Conservation (phyloP, 306 rosid species). For the Lithocarpus polystachyus region DNA sequence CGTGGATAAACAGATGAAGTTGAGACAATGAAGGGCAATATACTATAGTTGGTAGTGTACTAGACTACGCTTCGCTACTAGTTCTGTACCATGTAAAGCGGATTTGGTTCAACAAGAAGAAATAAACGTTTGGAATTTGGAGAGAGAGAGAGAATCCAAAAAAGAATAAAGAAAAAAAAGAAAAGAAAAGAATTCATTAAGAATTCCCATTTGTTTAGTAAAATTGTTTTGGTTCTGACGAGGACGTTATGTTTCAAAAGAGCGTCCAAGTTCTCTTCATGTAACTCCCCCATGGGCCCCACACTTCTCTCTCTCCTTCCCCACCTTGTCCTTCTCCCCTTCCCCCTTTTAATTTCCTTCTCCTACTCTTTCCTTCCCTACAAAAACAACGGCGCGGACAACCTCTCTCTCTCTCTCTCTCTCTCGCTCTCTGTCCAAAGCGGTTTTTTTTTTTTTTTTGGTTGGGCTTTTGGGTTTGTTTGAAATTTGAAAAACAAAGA, state of each 20-base stretch:
- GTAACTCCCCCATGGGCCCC: constrained; percentile 61
- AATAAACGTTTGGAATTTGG: too few relatives aligned
- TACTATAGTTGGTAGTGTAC: too few relatives aligned
- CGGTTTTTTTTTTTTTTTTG: not conserved
- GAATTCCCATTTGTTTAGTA: too few relatives aligned
- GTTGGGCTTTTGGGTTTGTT: constrained; percentile 3
- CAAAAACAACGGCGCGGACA: constrained; percentile 68
- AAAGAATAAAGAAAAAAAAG: not conserved
- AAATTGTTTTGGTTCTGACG: constrained; percentile 43
- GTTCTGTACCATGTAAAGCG: too few relatives aligned
- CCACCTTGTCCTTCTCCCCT: constrained; percentile 15
- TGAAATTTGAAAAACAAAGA: not conserved
- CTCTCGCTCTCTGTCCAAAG: constrained; percentile 1
- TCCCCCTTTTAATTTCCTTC: constrained; percentile 6
- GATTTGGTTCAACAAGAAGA: too few relatives aligned
- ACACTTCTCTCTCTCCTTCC: constrained; percentile 9
- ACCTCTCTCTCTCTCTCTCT: constrained; percentile 12
- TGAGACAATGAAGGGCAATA: too few relatives aligned
- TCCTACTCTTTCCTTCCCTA: constrained; percentile 2
- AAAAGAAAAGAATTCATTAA: too few relatives aligned
- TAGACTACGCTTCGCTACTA: too few relatives aligned
- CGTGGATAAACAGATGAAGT: too few relatives aligned
- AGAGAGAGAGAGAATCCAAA: constrained; percentile 29
- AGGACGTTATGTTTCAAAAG: constrained; percentile 54
- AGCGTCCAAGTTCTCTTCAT: constrained; percentile 99